Evolutionary conservation across 345 rosid species (phyloP), one percentile per base, ranked within the genome.

Genomic region (Firmiana major): DNA sequence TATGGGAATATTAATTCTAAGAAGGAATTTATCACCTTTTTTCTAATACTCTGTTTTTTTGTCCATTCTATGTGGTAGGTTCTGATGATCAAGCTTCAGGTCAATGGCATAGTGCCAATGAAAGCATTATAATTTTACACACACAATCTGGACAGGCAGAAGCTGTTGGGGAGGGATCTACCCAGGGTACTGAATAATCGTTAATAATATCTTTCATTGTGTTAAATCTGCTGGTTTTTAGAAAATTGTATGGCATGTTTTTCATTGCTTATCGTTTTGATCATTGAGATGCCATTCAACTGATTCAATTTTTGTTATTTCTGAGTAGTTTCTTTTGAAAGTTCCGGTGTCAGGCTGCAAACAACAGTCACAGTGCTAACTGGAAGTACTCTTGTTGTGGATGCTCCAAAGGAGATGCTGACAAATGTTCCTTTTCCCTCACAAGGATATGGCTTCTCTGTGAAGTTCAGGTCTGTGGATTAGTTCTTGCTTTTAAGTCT

Each of bases 391-490:
- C 80, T 93, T 78, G 77, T 82, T 40, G 81, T 93, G 81, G 87
- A 86, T 81, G 91, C 95, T 66, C 97, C 98, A 36, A 84, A 80
- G 81, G 94, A 87, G 88, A 87, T 85, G 75, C 85, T 91, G 38
- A 87, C 97, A 74, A 94, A 94, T 83, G 88, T 84, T 79, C 94
- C 96, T 59, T 84, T 85, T 86, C 97, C 95, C 21, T 66, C 83
- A 9, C 87, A 87, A 79, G 97, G 98, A 80, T 94, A 86, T 80
- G 84, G 77, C 77, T 94, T 94, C 85, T 40, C 86, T 43, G 90
- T 94, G 82, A 91, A 86, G 80, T 86, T 91, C 87, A 88, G 95
- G 98, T 94, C 34, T 78, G 88, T 77, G 60, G 59, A 65, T 43
- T 48, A 60, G 4, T 68, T 46, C 31, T 3, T 62, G 36, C 70